These are phyloP conservation scores for Chytriomyces sp. DNA, from an alignment of 192 early-diverging fungal species.

Conservation along the genomic window DNA sequence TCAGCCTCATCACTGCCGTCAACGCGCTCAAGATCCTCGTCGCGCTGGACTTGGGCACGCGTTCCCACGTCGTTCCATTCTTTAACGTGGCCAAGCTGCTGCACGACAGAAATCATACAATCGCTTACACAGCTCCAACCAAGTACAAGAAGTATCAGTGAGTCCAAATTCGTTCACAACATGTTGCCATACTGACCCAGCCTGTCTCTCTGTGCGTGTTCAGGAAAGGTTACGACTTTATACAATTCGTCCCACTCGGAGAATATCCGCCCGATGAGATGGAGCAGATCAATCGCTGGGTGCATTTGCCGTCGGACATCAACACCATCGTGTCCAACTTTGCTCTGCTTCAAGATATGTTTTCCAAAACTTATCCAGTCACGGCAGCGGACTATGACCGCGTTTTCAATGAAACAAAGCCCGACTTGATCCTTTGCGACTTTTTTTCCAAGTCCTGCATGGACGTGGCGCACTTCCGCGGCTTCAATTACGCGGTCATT, in stretches of 20 bases:
- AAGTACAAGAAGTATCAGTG: not conserved
- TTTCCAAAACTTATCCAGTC: not conserved
- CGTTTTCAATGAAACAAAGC: not conserved
- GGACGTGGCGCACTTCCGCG: conserved; percentile 1
- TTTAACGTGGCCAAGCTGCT: conserved; percentile 8
- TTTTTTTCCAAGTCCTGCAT: conserved; percentile 17
- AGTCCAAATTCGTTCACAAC: not conserved
- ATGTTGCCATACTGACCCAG: not conserved
- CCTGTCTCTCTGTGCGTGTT: not conserved
- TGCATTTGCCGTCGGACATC: too few species aligned
- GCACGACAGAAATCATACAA: conserved; percentile 4
- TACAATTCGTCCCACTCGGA: not conserved
- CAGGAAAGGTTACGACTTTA: not conserved
- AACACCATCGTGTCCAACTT: not conserved
- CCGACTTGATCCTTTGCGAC: conserved; percentile 18
- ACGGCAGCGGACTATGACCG: not conserved
- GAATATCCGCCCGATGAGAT: too few species aligned
- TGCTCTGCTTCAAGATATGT: not conserved
- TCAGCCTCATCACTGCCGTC: not conserved
- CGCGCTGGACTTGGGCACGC: not conserved
- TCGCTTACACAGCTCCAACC: not conserved
- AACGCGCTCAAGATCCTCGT: conserved; percentile 10
- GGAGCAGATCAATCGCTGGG: too few species aligned
- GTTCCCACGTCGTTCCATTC: conserved; percentile 16
- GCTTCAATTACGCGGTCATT: conserved; percentile 6